Conservation (phyloP, 768 basidiomycete species). For the Naganishia vishniacii region DNA sequence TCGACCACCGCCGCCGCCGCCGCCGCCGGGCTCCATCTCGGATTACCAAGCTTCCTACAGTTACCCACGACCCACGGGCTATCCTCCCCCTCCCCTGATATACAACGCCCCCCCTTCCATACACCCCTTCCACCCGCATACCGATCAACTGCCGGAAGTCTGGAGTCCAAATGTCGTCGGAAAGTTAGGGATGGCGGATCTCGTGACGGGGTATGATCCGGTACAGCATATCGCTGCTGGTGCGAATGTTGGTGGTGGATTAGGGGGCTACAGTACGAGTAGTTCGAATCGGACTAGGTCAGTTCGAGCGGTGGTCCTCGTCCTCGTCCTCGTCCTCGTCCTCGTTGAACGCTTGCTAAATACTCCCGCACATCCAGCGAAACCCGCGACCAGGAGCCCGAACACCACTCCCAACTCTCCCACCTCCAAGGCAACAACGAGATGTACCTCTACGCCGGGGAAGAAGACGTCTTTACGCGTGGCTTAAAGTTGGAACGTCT, state of each 20-base stretch:
- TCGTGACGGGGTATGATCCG: constrained; percentile 21
- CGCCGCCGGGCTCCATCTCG: too few species aligned
- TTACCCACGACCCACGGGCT: too few species aligned
- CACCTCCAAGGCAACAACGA: too few species aligned
- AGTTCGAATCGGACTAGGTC: not conserved
- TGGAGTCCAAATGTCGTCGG: constrained; percentile 1
- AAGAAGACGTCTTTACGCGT: not conserved
- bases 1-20: too few species aligned
- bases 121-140: too few species aligned
- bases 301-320: not conserved
- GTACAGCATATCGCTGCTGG: constrained; percentile 14
- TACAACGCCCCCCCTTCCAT: not conserved
- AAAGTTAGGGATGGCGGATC: constrained; percentile 12
- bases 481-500: constrained; percentile 17
- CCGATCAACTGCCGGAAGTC: too few species aligned
- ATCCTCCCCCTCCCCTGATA: not conserved
- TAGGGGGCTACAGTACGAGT: too few species aligned
- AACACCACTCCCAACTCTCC: not conserved
- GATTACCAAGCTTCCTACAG: too few species aligned
- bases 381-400: too few species aligned
- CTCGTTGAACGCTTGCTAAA: too few species aligned
- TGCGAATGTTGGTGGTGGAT: not conserved
- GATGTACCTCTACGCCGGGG: not conserved
- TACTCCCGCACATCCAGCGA: too few species aligned
- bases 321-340: too few species aligned